Base-by-base conservation (phyloP, 2,329 filamentous ascomycete species). In the Colletotrichum coccodes region DNA sequence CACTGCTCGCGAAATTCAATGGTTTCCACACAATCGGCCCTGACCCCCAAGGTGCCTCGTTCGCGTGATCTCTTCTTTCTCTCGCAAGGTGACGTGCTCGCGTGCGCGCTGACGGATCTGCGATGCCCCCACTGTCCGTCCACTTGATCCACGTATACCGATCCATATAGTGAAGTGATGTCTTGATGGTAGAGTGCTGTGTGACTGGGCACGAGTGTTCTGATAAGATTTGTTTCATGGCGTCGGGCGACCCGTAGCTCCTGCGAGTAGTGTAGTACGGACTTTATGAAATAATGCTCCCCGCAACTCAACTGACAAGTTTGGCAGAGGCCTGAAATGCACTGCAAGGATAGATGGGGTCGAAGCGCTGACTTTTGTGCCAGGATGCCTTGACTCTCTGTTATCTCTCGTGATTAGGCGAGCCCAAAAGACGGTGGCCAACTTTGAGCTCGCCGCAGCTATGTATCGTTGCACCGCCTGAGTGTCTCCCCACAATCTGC, bases 1-100 rank as follows among this genome's bases (percentile, higher is more conserved):
- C 83, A 85, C 82, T 85, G 81, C 86, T 83, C 85, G 86, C 85
- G 83, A 89, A 87, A 87, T 86, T 86, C 83, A 85, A 85, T 82
- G 82, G 82, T 86, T 86, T 88, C 84, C 85, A 71, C 60, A 64
- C 23, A 58, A 32, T 38, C 36, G 18, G 5, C 32, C 30, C 23
- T 28, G 16, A 28, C n/a, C 47, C 36, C n/a, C 16, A 14, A 40
- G 42, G 6, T 12, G 57, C 59, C 42, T 49, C n/a, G 26, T 26
- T 32, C 21, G 42, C 16, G 59, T 66, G 54, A 30, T 47, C 21
- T 28, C 8, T 28, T 36, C 38, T 18, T 46, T 14, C 6, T 56
- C 11, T 26, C 2, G 9, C 30, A 32, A 23, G 16, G n/a, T 54
- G 44, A 62, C 38, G 47, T 61, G 63, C 49, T 62, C 18, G 56